Conservation (phyloP, 2,329 filamentous ascomycete genomes). For the Cyphellophora europaea region DNA sequence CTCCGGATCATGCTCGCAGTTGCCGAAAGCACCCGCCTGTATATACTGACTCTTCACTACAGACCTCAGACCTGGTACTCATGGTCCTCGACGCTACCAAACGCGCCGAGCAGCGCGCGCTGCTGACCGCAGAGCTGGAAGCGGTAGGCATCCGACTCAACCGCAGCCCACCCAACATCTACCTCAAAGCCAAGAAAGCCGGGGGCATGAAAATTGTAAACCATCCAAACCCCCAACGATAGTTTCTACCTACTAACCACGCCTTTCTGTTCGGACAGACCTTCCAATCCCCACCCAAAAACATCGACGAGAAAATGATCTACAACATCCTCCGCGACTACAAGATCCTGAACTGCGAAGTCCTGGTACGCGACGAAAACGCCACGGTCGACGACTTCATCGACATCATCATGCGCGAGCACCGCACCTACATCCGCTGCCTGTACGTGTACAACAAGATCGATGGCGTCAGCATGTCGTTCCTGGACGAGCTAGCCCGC, state of each 20-base stretch:
- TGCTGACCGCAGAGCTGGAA: conserved; percentile 87
- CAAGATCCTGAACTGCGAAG: conserved; percentile 96
- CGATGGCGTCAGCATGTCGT: conserved; percentile 86
- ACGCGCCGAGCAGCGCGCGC: conserved; percentile 79
- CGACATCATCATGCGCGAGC: conserved; percentile 98
- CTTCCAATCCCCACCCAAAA: conserved; percentile 80
- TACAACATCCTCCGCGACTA: conserved; percentile 97
- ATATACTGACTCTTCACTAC: no score
- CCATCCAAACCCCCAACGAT: no score
- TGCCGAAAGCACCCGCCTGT: no score
- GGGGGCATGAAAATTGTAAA: conserved; percentile 99
- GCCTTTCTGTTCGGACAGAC: no score
- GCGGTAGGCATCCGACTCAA: conserved; percentile 92
- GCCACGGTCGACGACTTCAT: conserved; percentile 97
- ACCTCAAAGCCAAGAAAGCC: conserved; percentile 89
- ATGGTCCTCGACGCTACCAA: conserved; percentile 98
- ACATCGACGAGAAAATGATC: conserved; percentile 94
- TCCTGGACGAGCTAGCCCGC: conserved; percentile 81
- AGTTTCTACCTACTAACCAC: no score
- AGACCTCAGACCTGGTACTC: conserved; percentile 64
- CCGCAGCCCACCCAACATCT: conserved; percentile 90
- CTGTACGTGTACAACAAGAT: conserved; percentile 99
- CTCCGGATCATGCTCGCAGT: no score
- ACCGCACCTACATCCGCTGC: conserved; percentile 89
- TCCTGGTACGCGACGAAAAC: conserved; percentile 88